Base-by-base conservation (phyloP, 768 basidiomycete genomes). In the Mycena venus region DNA sequence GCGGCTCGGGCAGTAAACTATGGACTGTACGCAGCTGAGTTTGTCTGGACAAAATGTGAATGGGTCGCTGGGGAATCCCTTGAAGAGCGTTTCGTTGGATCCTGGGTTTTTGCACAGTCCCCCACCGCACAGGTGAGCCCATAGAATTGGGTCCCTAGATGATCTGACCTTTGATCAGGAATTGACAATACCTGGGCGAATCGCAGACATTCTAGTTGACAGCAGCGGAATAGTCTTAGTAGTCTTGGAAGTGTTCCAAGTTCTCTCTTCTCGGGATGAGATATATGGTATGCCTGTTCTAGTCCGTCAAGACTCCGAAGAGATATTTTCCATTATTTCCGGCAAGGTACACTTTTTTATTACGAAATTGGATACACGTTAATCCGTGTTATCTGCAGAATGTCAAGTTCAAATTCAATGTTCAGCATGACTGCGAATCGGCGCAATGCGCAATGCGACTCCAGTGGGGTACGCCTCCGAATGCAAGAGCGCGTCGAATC, bases 401-500 rank as follows among this genome's bases (percentile, higher is more conserved):
- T n/a, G 7, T 63, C 42, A 70, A 70, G n/a, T 80, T 81, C 58
- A 74, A 70, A 14, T 73, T 80, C 75, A n/a, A n/a, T n/a, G n/a
- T n/a, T n/a, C n/a, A n/a, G n/a, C n/a, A n/a, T n/a, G n/a, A n/a
- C n/a, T n/a, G 80, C 55, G 40, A 31, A 3, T 15, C 34, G 1
- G 68, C 68, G 0, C 42, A 62, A 36, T 3, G 68, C 68, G 0
- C 42, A 62, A 36, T 81, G 80, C 49, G 60, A 34, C 11, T 36
- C 71, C 6, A 58, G 44, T 11, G 75, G 70, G 15, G 36, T 40
- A 8, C 65, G 62, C 6, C 29, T 38, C 17, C 23, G 67, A 21
- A 63, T 70, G n/a, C 80, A 79, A 47, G 79, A 80, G 72, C 67
- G 79, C 3, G 36, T 60, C 23, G 56, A 51, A 9, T 77, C 76